A percentile compares a stretch with the other conserved stretches of the same genome.
Conservation (phyloP, 345 rosid genomes). For the Salix koriyanagi region DNA sequence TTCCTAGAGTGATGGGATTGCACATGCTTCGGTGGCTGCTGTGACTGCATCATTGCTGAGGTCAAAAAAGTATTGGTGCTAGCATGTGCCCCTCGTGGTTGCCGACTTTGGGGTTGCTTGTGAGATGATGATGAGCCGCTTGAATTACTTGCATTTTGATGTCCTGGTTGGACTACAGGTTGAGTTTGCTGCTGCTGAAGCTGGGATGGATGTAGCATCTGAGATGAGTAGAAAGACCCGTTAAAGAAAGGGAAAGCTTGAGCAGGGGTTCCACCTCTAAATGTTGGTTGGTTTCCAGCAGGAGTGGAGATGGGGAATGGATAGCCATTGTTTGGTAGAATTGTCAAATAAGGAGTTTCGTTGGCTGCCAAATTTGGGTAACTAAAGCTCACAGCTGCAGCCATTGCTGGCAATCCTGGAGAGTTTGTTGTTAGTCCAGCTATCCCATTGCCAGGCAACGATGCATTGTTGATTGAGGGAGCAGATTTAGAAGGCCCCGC, state of each 20-base stretch:
- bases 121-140: slow-evolving; percentile 44
- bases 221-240: slow-evolving; percentile 50
- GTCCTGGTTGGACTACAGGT: slow-evolving; percentile 17
- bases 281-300: slow-evolving; percentile 1
- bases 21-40: slow-evolving; percentile 17
- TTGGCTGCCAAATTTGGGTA: slow-evolving; percentile 40
- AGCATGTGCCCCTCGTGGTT: slow-evolving; percentile 20
- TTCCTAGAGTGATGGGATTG: slow-evolving; percentile 32
- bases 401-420: slow-evolving; percentile 20
- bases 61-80: slow-evolving; percentile 22
- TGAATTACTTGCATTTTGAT: slow-evolving; percentile 37
- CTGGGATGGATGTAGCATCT: slow-evolving; percentile 46
- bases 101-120: slow-evolving; percentile 33
- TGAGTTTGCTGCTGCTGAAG: slow-evolving; percentile 38
- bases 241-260: slow-evolving; percentile 45
- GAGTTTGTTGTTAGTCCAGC: slow-evolving; percentile 17
- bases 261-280: slow-evolving; percentile 36
- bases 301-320: slow-evolving; percentile 37
- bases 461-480: slow-evolving; percentile 24
- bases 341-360: slow-evolving; percentile 43
- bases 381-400: slow-evolving; percentile 36
- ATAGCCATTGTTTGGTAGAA: slow-evolving; percentile 43
- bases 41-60: slow-evolving; percentile 32
- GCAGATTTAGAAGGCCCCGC: slow-evolving; percentile 30
- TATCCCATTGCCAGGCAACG: slow-evolving; percentile 23